These are phyloP conservation scores for Aspergillus sp. DNA, from an alignment of 2,329 filamentous ascomycete genomes.

Conservation along the genomic window DNA sequence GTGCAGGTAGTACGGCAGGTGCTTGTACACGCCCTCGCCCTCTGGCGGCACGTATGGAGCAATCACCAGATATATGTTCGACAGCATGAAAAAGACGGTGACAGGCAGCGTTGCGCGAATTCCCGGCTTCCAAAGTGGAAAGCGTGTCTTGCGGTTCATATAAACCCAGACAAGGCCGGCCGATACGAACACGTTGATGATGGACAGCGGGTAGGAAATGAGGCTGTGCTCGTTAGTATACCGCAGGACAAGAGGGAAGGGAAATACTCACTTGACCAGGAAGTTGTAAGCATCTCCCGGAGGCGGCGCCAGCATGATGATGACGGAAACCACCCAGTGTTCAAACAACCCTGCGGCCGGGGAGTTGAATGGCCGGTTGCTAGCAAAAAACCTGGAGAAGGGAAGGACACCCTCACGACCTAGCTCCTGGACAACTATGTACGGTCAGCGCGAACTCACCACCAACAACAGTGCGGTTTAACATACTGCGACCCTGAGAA, in stretches of 20 bases:
- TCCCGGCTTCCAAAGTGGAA: constrained; percentile 41
- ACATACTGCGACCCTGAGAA: constrained; percentile 32
- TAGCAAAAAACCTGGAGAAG: constrained; percentile 58
- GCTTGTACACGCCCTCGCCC: constrained; percentile 43
- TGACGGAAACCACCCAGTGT: constrained; percentile 56
- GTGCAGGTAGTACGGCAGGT: constrained; percentile 46
- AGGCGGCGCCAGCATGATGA: constrained; percentile 58
- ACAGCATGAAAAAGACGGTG: constrained; percentile 43
- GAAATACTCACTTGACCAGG: constrained; percentile 28
- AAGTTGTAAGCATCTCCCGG: constrained; percentile 62
- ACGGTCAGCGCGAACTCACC: no score
- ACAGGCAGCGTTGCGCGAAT: constrained; percentile 43
- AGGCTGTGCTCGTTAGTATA: constrained; percentile 14
- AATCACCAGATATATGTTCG: constrained; percentile 44
- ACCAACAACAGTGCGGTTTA: constrained; percentile 2
- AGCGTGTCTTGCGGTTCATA: constrained; percentile 22
- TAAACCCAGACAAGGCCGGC: constrained; percentile 42
- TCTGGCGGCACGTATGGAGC: constrained; percentile 45
- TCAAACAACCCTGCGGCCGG: constrained; percentile 51
- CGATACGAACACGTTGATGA: constrained; percentile 45
- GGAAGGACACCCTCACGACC: constrained; percentile 62
- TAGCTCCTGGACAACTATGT: constrained; percentile 48
- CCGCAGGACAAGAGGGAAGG: background rate
- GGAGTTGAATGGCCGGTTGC: constrained; percentile 57
- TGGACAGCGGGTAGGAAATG: constrained; percentile 33